Evolutionary conservation across 2,329 filamentous ascomycete genomes (phyloP), one percentile per base, ranked within the genome.

Genomic region (Escovopsis sp.): DNA sequence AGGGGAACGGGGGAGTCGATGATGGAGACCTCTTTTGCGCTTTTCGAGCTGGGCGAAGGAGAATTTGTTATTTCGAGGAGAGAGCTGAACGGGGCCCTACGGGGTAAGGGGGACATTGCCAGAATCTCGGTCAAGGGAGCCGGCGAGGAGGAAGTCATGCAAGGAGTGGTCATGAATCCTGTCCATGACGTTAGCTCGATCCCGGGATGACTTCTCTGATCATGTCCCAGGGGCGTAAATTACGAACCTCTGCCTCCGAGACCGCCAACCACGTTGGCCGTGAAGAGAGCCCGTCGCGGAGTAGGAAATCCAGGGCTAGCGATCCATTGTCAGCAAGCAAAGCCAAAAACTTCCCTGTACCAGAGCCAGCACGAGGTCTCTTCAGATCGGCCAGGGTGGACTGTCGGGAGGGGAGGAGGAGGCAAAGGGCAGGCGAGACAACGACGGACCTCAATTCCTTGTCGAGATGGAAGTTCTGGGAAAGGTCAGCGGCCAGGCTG

Each of bases 401-500:
- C 4, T 12, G 35, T 45, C 36, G 47, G 36, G 42, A 43, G 23
- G 11, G 11, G 18, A 12, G 28, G 28, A 10, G 28, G 8, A 6
- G 28, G 11, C 4, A 32, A 11, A 32, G 28, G 28, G 8, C 28
- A 11, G 28, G 6, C 12, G 30, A 33, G 12, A 34, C 33, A 12
- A 12, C 12, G 47, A 67, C 73, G 52, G 70, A 95, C 89, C 88
- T 95, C 57, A 82, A 61, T 43, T 77, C 71, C 47, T 65, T 86
- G 63, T 95, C 88, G 60, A 96, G 84, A 59, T 89, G 84, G 60
- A 96, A 94, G 68, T 96, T 98, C 59, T 94, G 87, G 45, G 88
- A 95, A 54, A 96, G 73, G 64, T 98, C 91, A 48, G 87, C 88
- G 36, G 88, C 89, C 52, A 98, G 69, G 57, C 85, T 94, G 41